Conservation (phyloP, 495 filamentous ascomycete genomes). For the Annulohypoxylon stygium region DNA sequence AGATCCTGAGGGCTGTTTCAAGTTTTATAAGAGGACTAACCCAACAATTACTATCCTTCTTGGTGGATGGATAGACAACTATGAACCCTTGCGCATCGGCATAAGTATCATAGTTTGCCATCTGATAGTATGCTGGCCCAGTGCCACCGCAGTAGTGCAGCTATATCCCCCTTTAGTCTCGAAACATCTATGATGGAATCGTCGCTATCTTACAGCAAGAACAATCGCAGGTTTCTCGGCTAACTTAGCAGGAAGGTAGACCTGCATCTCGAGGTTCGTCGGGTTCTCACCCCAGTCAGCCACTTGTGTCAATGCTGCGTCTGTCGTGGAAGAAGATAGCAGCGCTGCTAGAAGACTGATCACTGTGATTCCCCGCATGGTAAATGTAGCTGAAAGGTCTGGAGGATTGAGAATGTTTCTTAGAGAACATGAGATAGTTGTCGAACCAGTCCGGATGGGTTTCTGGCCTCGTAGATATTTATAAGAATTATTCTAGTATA, state of each 20-base stretch:
- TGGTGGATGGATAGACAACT: conserved; percentile 60
- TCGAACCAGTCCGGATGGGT: background rate
- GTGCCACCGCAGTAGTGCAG: conserved; percentile 60
- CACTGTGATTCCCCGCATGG: conserved; percentile 17
- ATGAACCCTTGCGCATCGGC: conserved; percentile 62
- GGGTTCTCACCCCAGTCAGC: conserved; percentile 56
- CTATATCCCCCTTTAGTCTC: conserved; percentile 27
- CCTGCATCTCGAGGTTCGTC: conserved; percentile 55
- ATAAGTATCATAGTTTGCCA: conserved; percentile 55
- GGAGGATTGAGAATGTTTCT: background rate
- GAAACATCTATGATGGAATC: background rate
- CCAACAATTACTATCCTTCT: conserved; percentile 62
- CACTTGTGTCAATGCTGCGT: conserved; percentile 41
- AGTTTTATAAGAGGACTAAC: too few relatives aligned
- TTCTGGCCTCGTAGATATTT: conserved; percentile 10
- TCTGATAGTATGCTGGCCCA: conserved; percentile 56
- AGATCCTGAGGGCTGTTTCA: too few relatives aligned
- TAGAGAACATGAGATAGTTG: background rate
- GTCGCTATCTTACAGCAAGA: conserved; percentile 51
- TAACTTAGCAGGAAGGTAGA: conserved; percentile 55
- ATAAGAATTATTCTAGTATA: conserved; percentile 5
- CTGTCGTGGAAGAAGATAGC: conserved; percentile 17
- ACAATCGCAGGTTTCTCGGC: conserved; percentile 56
- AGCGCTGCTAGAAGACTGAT: conserved; percentile 20
- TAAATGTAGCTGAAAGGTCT: background rate